Conservation (phyloP, 495 filamentous ascomycete species). For the Rostrohypoxylon terebratum region DNA sequence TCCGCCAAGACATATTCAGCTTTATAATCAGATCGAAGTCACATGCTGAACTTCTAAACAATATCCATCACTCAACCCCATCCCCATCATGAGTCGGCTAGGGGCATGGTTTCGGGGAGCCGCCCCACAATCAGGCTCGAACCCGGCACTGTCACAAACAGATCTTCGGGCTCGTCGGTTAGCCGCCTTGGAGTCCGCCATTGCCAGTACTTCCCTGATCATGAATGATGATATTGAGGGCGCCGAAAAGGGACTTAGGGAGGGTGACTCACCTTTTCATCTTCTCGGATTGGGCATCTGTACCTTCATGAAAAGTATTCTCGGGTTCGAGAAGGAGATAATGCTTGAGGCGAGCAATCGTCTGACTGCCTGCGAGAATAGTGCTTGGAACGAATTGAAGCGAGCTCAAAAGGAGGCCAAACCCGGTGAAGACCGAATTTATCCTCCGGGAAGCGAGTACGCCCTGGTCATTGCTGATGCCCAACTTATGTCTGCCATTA, state of each 20-base stretch:
- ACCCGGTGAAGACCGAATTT: constrained; percentile 62
- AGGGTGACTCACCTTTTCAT: constrained; percentile 89
- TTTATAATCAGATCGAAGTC: background rate
- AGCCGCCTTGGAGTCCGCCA: constrained; percentile 61
- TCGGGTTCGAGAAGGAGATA: constrained; percentile 95
- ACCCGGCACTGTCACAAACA: constrained; percentile 37
- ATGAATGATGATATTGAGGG: constrained; percentile 94
- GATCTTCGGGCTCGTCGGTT: constrained; percentile 47
- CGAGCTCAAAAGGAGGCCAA: constrained; percentile 71
- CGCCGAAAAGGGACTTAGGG: constrained; percentile 78
- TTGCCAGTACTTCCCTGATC: constrained; percentile 67
- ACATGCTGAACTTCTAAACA: background rate
- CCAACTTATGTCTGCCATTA: constrained; percentile 89
- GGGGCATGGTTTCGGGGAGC: constrained; percentile 49
- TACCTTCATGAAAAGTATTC: constrained; percentile 83
- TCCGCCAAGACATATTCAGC: background rate
- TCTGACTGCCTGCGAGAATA: constrained; percentile 81
- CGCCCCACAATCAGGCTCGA: constrained; percentile 40
- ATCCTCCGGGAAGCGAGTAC: constrained; percentile 86
- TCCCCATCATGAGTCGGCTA: constrained; percentile 46
- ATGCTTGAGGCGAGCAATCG: constrained; percentile 85
- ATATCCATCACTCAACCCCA: background rate
- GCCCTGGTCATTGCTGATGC: constrained; percentile 78
- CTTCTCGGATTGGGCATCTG: constrained; percentile 85
- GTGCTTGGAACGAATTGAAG: constrained; percentile 81